Evolutionary conservation across 2,329 filamentous ascomycete genomes (phyloP), one percentile per base, ranked within the genome.

Genomic region (Sordariomycetes sp.): DNA sequence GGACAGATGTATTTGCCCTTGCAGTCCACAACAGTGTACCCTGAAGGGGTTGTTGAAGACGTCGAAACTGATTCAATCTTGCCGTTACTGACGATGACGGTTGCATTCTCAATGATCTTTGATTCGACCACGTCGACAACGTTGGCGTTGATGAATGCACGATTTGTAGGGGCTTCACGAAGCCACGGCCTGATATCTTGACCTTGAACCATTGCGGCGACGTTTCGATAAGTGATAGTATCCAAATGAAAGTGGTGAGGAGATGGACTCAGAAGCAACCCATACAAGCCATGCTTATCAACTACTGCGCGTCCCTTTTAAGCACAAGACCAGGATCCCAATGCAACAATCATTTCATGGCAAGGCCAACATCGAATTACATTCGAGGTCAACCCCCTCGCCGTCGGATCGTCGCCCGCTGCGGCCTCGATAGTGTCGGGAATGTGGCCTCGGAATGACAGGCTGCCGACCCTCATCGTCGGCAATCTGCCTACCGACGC

Each of bases 111-210:
- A 3, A 50, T 34, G 15, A 64, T 41, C 5, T 38, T 45, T 27
- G 62, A 63, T 0, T 45, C 38, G 8, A 48, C 45, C 0, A 58
- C 45, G 38, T 70, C 61, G 20, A 70, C 48, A 15, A 70, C 42
- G 32, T 59, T 65, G 35, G 64, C 61, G 39, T 68, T 64, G 21
- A 46, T 44, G 21, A 70, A 59, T 15, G 59, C 43, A 25, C 55
- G 56, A 15, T 24, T 38, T 23, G 36, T 34, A 8, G 42, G 33
- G 8, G 38, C 32, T 11, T 36, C 35, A 11, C 37, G 44, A 2
- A 42, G 29, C 44, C 45, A 46, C 10, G 45, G 45, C 36, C 42
- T 46, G 21, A 47, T 44, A 21, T 35, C 33, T n/a, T 24, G 30
- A 16, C 14, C 25, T 20, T 15, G 24, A 19, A 35, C 19, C 25